Evolutionary conservation across 2,329 filamentous ascomycete species (phyloP).

Genomic region (Neospermospora avenae): DNA sequence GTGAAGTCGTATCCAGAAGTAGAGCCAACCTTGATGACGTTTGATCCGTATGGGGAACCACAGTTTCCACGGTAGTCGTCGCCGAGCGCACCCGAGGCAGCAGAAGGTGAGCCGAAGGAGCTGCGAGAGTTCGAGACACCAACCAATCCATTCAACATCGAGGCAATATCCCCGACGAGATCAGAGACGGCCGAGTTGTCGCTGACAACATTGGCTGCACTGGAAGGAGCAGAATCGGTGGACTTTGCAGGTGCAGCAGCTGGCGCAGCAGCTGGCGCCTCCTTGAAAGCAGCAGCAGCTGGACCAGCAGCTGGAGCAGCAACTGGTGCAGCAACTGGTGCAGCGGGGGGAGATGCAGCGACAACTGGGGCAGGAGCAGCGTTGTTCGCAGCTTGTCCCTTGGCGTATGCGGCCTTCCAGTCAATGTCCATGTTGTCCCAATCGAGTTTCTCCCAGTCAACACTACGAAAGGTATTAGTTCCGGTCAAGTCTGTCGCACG

Average conservation of each 20-base stretch:
- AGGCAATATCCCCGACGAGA: not conserved
- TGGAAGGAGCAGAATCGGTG: conserved; percentile 7
- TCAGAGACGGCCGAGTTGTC: conserved; percentile 1
- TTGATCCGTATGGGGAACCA: conserved; percentile 31
- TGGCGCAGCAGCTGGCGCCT: not conserved
- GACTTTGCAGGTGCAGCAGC: conserved; percentile 2
- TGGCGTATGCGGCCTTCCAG: conserved; percentile 28
- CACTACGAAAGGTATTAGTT: conserved; percentile 9
- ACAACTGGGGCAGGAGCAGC: not conserved
- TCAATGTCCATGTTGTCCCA: conserved; percentile 31
- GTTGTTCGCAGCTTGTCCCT: conserved; percentile 21
- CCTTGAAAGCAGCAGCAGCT: not conserved
- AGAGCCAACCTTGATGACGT: conserved; percentile 30
- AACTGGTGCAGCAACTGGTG: conserved; percentile 6
- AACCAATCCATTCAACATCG: conserved; percentile 20
- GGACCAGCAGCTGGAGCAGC: not conserved
- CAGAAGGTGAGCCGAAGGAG: conserved; percentile 20
- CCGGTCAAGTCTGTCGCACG: not conserved
- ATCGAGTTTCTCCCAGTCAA: conserved; percentile 27
- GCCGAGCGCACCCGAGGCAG: conserved; percentile 8
- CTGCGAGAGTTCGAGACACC: conserved; percentile 27
- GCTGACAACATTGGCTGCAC: not conserved
- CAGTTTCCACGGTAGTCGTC: conserved; percentile 27
- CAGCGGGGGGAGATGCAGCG: not conserved
- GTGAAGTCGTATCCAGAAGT: conserved; percentile 26